phyloP scores from a whole-genome alignment of 73 alveolate species.

The Blepharisma japonicum region DNA sequence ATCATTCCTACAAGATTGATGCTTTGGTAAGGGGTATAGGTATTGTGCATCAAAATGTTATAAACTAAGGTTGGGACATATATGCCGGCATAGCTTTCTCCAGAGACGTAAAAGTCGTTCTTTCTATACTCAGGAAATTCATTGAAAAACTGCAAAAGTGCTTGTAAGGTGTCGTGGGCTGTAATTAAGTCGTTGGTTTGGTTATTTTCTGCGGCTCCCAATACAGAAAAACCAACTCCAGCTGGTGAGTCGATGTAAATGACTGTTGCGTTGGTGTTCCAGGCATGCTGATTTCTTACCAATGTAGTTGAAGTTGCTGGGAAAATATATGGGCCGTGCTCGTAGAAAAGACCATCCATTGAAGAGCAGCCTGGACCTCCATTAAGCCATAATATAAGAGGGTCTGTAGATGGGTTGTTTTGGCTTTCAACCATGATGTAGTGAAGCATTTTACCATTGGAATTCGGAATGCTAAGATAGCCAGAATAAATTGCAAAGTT shows the following conservation, averaged over 20 bases:
- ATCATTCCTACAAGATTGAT: too few relatives aligned
- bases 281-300: constrained; percentile 60
- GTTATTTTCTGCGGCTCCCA: not conserved
- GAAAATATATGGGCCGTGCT: constrained; percentile 81
- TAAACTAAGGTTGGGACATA: constrained; percentile 81
- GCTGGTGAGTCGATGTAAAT: constrained; percentile 81
- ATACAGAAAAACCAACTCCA: constrained; percentile 77
- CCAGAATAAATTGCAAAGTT: not conserved
- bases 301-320: constrained; percentile 42
- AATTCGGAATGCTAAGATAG: not conserved
- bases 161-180: constrained; percentile 70
- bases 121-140: constrained; percentile 69
- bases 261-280: constrained; percentile 75
- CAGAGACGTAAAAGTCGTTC: constrained; percentile 82
- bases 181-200: constrained; percentile 35
- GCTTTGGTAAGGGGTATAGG: not conserved
- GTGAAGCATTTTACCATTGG: constrained; percentile 41
- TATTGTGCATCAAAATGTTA: constrained; percentile 41
- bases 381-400: constrained; percentile 84
- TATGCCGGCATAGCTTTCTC: constrained; percentile 96
- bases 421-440: constrained; percentile 51
- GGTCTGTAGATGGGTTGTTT: constrained; percentile 55
- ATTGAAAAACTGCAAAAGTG: constrained; percentile 60
- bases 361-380: constrained; percentile 97
- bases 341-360: constrained; percentile 76